phyloP scores from a whole-genome alignment of 1,284 basidiomycete species.

The Singerocomus rubriflavus region DNA sequence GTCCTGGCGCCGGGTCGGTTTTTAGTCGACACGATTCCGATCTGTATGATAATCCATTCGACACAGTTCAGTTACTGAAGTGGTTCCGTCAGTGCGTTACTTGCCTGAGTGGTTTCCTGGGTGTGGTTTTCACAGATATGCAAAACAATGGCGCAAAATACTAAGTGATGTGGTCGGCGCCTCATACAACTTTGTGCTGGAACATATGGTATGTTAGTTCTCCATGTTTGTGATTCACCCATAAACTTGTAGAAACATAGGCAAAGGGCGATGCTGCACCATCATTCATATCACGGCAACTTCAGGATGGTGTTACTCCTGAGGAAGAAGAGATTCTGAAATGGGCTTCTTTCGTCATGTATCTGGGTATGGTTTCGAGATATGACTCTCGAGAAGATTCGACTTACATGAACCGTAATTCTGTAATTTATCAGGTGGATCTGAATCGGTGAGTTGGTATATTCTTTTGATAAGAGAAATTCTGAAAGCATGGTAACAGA shows the following conservation, averaged over 20 bases:
- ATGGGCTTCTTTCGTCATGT: constrained; percentile 17
- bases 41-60: constrained; percentile 17
- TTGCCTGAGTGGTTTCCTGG: constrained; percentile 50
- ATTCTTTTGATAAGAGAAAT: constrained; percentile 13
- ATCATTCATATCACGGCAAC: constrained; percentile 34
- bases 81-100: constrained; percentile 30
- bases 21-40: constrained; percentile 28
- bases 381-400: not conserved
- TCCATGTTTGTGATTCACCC: too few relatives aligned
- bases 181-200: constrained; percentile 38
- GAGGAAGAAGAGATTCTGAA: constrained; percentile 18
- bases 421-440: constrained; percentile 17
- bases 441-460: constrained; percentile 11
- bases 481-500: constrained; percentile 17
- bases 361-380: constrained; percentile 12
- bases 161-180: constrained; percentile 33
- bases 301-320: constrained; percentile 4
- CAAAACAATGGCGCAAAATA: constrained; percentile 35
- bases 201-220: constrained; percentile 35
- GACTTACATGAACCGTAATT: not conserved
- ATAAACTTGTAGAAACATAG: constrained; percentile 21
- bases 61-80: not conserved
- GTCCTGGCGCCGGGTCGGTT: constrained; percentile 19
- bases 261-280: constrained; percentile 35
- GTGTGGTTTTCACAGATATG: constrained; percentile 40